These are phyloP conservation scores for Poterioochromonas sp. DNA, from an alignment of 352 stramenopile genomes.

Conservation along the genomic window DNA sequence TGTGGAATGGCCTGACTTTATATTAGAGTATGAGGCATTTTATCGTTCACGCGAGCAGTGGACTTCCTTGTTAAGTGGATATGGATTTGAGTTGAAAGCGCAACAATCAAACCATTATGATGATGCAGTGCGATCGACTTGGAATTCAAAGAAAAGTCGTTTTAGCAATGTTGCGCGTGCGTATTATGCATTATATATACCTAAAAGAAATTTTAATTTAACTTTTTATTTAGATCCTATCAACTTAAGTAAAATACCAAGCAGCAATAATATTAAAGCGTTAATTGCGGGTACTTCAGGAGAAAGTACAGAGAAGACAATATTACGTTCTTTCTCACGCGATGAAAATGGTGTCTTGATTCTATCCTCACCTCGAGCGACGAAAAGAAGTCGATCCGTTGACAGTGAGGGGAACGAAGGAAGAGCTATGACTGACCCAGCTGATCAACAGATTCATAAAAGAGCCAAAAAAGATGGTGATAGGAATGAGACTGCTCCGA, in stretches of 20 bases:
- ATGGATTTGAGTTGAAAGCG: neutral
- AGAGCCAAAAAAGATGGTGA: neutral
- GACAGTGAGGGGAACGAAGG: neutral
- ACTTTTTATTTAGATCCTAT: neutral
- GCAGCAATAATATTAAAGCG: neutral
- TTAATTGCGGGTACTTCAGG: neutral
- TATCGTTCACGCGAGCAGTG: slow-evolving; percentile 1
- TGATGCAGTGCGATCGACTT: neutral
- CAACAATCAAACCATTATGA: neutral
- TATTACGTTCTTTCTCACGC: neutral
- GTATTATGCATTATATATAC: slow-evolving; percentile 20
- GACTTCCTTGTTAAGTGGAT: neutral
- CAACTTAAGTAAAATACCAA: neutral
- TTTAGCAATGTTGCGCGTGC: neutral
- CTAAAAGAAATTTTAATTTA: too few relatives aligned
- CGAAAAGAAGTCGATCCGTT: neutral
- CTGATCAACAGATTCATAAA: neutral
- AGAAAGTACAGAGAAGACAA: neutral
- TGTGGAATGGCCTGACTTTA: slow-evolving; percentile 9
- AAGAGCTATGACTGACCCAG: neutral
- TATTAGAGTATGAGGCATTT: neutral
- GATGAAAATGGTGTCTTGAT: neutral
- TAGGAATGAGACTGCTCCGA: neutral
- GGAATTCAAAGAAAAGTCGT: neutral
- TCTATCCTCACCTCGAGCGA: neutral